Conservation (phyloP, 148 eudicot species). For the Linanthus parryae region DNA sequence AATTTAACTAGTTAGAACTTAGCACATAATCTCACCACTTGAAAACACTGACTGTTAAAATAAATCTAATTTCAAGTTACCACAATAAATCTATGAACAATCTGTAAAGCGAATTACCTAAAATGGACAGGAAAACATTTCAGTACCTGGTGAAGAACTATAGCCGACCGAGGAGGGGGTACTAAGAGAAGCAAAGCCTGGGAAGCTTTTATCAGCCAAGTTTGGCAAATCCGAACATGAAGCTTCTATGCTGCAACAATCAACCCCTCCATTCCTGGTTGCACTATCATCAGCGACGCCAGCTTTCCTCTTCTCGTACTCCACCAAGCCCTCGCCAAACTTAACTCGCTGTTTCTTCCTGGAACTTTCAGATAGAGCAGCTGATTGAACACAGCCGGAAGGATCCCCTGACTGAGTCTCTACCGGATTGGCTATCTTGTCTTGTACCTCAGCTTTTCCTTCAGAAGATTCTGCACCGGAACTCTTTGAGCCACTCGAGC, state of each 20-base stretch:
- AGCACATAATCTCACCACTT: too few species aligned
- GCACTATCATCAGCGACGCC: slow-evolving; percentile 58
- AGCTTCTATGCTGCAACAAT: too few species aligned
- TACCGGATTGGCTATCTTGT: slow-evolving; percentile 27
- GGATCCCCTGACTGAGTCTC: slow-evolving; percentile 55
- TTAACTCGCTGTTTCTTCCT: slow-evolving; percentile 87
- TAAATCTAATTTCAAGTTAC: too few species aligned
- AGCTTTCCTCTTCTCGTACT: slow-evolving; percentile 86
- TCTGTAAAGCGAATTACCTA: too few species aligned
- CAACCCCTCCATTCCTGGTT: slow-evolving; percentile 22
- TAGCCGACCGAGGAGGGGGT: slow-evolving; percentile 76
- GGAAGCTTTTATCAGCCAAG: slow-evolving; percentile 44
- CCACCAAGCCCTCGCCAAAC: slow-evolving; percentile 95
- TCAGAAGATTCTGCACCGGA: slow-evolving; percentile 40
- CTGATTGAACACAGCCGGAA: slow-evolving; percentile 28
- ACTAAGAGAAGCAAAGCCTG: slow-evolving; percentile 77
- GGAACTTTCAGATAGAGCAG: slow-evolving; percentile 38
- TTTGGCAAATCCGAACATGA: slow-evolving; percentile 24
- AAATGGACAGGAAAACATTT: too few species aligned
- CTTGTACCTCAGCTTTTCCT: slow-evolving; percentile 32
- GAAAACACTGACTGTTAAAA: too few species aligned
- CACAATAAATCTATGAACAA: too few species aligned
- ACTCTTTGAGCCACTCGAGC: slow-evolving; percentile 64
- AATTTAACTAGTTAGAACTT: too few species aligned
- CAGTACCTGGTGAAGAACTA: slow-evolving; percentile 94